Conservation (phyloP, 2,329 filamentous ascomycete species). For the Pseudofabraea citricarpa region DNA sequence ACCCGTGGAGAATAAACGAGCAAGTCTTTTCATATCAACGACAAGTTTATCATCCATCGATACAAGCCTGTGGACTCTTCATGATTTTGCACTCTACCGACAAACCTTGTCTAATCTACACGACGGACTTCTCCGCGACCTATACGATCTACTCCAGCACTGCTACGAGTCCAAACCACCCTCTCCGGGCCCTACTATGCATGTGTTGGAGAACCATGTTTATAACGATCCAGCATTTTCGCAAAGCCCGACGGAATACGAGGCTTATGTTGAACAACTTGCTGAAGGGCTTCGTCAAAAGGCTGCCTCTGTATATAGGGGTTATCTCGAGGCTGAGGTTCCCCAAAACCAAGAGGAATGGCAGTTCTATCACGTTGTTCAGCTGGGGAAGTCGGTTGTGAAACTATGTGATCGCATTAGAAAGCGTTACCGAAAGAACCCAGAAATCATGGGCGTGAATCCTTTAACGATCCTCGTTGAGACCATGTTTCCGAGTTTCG, state of each 20-base stretch:
- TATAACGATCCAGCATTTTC: slow-evolving; percentile 73
- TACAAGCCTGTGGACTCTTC: slow-evolving; percentile 60
- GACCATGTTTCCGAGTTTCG: slow-evolving; percentile 84
- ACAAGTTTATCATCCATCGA: slow-evolving; percentile 50
- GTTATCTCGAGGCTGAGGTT: slow-evolving; percentile 73
- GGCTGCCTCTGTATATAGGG: slow-evolving; percentile 74
- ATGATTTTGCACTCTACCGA: slow-evolving; percentile 68
- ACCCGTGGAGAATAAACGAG: slow-evolving; percentile 54
- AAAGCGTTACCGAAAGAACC: slow-evolving; percentile 86
- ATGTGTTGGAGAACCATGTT: slow-evolving; percentile 74
- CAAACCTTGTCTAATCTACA: slow-evolving; percentile 70
- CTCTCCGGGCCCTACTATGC: slow-evolving; percentile 73
- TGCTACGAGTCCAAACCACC: slow-evolving; percentile 88
- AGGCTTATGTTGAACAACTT: slow-evolving; percentile 68
- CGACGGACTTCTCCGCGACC: slow-evolving; percentile 77
- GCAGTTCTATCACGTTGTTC: slow-evolving; percentile 87
- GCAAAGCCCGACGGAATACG: slow-evolving; percentile 62
- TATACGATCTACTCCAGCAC: slow-evolving; percentile 81
- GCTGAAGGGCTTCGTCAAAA: slow-evolving; percentile 67
- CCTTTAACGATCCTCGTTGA: slow-evolving; percentile 68
- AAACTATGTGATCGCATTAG: slow-evolving; percentile 84
- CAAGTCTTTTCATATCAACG: slow-evolving; percentile 24
- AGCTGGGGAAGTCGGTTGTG: slow-evolving; percentile 80
- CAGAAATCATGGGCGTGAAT: slow-evolving; percentile 74
- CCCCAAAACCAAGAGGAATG: slow-evolving; percentile 76